Conservation (phyloP, 2,329 filamentous ascomycete genomes). For the Aspergillus ustus region DNA sequence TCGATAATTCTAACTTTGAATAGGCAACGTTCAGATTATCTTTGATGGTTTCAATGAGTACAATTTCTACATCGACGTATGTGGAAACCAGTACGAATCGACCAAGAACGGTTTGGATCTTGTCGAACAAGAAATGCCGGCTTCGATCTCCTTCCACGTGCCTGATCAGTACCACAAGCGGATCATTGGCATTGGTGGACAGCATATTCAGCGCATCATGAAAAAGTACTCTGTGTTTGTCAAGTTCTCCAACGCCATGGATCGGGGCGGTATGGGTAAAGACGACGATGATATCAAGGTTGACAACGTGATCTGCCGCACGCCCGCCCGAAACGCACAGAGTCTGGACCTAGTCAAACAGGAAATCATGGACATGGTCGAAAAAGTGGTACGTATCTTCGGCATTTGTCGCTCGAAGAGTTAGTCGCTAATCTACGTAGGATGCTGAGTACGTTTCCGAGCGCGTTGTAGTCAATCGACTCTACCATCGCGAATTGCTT, state of each 20-base stretch:
- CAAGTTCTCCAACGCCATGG: slow-evolving; percentile 99
- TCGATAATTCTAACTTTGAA: slow-evolving; percentile 23
- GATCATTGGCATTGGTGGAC: slow-evolving; percentile 96
- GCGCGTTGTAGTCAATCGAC: slow-evolving; percentile 87
- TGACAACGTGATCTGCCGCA: slow-evolving; percentile 98
- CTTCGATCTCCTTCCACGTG: slow-evolving; percentile 98
- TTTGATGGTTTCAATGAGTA: slow-evolving; percentile 99
- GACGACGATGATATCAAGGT: slow-evolving; percentile 98
- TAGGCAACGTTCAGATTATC: slow-evolving; percentile 94
- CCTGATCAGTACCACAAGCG: slow-evolving; percentile 99
- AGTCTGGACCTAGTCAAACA: slow-evolving; percentile 97
- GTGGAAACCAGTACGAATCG: slow-evolving; percentile 87
- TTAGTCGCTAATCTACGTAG: slow-evolving; percentile 44
- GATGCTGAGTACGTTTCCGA: slow-evolving; percentile 97
- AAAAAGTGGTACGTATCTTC: slow-evolving; percentile 72
- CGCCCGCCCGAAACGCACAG: slow-evolving; percentile 93
- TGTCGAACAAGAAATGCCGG: slow-evolving; percentile 98
- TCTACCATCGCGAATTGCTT: slow-evolving; percentile 94
- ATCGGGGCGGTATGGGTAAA: slow-evolving; percentile 88
- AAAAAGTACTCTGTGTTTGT: slow-evolving; percentile 99
- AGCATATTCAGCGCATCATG: slow-evolving; percentile 99
- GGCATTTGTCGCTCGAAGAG: background rate
- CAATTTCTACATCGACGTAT: slow-evolving; percentile 99
- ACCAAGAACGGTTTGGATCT: slow-evolving; percentile 90
- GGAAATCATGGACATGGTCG: slow-evolving; percentile 99